Evolutionary conservation across 2,329 filamentous ascomycete species (phyloP).

Genomic region (Alternaria rosae): DNA sequence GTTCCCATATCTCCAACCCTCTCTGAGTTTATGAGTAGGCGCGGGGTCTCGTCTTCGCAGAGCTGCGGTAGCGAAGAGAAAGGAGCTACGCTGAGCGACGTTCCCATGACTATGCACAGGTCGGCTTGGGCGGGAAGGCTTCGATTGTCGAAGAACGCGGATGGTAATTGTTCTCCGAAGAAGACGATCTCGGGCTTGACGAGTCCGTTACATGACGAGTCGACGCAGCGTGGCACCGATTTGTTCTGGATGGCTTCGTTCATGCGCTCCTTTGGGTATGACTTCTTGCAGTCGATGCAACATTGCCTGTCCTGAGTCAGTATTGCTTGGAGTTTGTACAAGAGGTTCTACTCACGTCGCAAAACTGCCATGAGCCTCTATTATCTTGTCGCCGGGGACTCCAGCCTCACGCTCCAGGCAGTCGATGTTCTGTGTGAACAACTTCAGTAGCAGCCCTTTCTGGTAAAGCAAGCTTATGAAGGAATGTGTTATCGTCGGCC

Average conservation of each 20-base stretch:
- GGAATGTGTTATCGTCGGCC: conserved; percentile 86
- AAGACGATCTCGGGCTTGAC: conserved; percentile 97
- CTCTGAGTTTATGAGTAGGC: conserved; percentile 88
- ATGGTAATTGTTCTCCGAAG: conserved; percentile 79
- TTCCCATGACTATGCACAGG: conserved; percentile 85
- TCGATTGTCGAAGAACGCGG: conserved; percentile 68
- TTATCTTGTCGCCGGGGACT: conserved; percentile 78
- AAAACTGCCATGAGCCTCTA: conserved; percentile 96
- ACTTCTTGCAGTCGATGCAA: conserved; percentile 84
- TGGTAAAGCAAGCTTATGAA: conserved; percentile 84
- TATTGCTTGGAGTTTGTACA: no score
- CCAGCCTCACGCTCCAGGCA: conserved; percentile 89
- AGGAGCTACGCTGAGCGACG: conserved; percentile 84
- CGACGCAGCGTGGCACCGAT: conserved; percentile 73
- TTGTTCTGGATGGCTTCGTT: conserved; percentile 69
- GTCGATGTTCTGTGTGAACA: conserved; percentile 98
- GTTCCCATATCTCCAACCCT: conserved; percentile 79
- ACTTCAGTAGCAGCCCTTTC: conserved; percentile 79
- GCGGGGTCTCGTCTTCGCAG: conserved; percentile 68
- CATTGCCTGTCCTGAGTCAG: conserved; percentile 64
- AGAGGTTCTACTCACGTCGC: conserved; percentile 56
- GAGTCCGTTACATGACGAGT: conserved; percentile 71
- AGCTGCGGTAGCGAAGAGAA: conserved; percentile 81
- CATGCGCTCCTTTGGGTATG: conserved; percentile 79
- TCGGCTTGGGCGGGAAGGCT: conserved; percentile 70